These are phyloP conservation scores for Nasturtium officinale DNA, from an alignment of 345 rosid species.

Conservation along the genomic window DNA sequence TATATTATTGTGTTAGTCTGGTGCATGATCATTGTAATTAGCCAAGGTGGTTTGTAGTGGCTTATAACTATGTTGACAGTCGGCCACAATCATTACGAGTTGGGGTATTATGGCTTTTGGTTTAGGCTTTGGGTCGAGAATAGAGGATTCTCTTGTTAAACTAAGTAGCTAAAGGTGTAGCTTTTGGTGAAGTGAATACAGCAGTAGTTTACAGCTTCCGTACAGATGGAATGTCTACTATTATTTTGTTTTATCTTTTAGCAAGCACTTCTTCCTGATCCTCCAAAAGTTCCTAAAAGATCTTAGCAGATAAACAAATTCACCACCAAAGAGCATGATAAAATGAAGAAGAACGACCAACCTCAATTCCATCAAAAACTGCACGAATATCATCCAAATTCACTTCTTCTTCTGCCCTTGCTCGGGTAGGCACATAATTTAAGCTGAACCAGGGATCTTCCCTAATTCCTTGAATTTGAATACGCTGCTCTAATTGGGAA, in stretches of 20 bases:
- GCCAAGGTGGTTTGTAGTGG: background rate
- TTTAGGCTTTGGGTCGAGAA: background rate
- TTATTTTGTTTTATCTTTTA: background rate
- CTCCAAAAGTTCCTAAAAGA: background rate
- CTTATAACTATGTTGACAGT: slow-evolving; percentile 2
- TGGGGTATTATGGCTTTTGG: background rate
- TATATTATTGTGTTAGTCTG: background rate
- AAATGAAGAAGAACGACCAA: slow-evolving; percentile 40
- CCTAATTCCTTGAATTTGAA: slow-evolving; percentile 60
- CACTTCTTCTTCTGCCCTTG: slow-evolving; percentile 59
- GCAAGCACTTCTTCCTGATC: slow-evolving; percentile 11
- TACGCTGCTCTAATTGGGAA: slow-evolving; percentile 67
- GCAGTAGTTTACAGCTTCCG: background rate
- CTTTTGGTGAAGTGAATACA: background rate
- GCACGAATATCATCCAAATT: slow-evolving; percentile 77
- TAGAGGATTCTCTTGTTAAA: background rate
- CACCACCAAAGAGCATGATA: slow-evolving; percentile 8
- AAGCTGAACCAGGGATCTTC: slow-evolving; percentile 69
- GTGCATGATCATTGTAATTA: slow-evolving; percentile 3
- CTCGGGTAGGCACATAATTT: slow-evolving; percentile 60
- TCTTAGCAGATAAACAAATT: background rate
- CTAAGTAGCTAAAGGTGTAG: background rate
- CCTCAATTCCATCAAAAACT: slow-evolving; percentile 89
- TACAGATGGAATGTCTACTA: background rate
- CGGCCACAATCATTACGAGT: background rate